These are phyloP conservation scores for Leccinum arenicola DNA, from an alignment of 768 basidiomycete genomes.

Conservation along the genomic window DNA sequence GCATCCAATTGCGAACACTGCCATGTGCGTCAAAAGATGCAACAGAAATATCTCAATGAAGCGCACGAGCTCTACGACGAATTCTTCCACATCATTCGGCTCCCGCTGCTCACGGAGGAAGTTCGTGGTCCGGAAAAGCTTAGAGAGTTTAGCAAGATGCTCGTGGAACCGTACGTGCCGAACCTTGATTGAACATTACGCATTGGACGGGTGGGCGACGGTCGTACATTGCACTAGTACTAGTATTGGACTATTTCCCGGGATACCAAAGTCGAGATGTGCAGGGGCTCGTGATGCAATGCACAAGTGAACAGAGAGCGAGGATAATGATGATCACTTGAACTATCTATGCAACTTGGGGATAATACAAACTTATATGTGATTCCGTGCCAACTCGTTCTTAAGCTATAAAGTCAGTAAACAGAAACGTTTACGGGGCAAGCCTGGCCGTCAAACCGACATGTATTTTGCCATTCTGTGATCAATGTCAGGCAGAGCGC, in stretches of 20 bases:
- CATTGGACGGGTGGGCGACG: neutral
- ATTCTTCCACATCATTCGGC: conserved; percentile 94
- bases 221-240: neutral
- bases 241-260: neutral
- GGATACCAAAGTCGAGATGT: neutral
- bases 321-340: neutral
- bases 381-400: neutral
- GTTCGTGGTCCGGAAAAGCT: conserved; percentile 94
- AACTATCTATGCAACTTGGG: neutral
- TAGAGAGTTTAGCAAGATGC: conserved; percentile 89
- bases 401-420: neutral
- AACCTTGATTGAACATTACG: conserved; percentile 17
- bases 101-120: conserved; percentile 94
- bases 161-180: conserved; percentile 76
- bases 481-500: conserved; percentile 3
- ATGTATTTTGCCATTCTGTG: conserved; percentile 79
- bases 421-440: neutral
- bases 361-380: neutral
- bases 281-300: neutral
- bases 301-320: neutral
- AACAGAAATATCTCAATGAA: conserved; percentile 95
- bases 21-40: conserved; percentile 92
- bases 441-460: conserved; percentile 50
- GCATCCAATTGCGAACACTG: conserved; percentile 96
- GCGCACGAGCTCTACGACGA: conserved; percentile 97